A percentile compares a stretch with the other conserved stretches of the same genome.
phyloP scores from a whole-genome alignment of 306 rosid species.

The Chamaecrista fasciculata region DNA sequence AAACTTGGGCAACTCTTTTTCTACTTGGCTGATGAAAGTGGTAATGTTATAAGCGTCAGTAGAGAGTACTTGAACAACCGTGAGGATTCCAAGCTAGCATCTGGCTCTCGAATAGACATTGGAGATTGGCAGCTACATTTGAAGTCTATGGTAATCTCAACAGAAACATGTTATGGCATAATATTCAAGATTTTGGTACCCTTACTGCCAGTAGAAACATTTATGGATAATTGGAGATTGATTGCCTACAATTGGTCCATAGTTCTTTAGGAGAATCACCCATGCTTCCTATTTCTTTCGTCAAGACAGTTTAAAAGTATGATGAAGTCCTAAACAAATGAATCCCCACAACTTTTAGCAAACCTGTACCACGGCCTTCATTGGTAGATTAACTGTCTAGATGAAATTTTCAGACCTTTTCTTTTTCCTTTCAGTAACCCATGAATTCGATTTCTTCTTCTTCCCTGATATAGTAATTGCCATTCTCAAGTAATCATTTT shows the following conservation, averaged over 20 bases:
- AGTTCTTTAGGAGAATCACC: neutral
- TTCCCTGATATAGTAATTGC: constrained; percentile 6
- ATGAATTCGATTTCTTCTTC: neutral
- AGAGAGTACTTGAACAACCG: constrained; percentile 46
- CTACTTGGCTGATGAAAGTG: constrained; percentile 93
- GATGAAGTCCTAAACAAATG: neutral
- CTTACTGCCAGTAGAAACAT: constrained; percentile 5
- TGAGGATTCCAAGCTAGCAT: constrained; percentile 62
- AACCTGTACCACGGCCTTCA: constrained; percentile 16
- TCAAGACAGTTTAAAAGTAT: constrained; percentile 23
- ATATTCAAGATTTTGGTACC: constrained; percentile 11
- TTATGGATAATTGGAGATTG: constrained; percentile 24
- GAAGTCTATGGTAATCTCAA: constrained; percentile 70
- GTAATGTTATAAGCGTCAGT: constrained; percentile 51
- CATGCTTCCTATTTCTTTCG: constrained; percentile 12
- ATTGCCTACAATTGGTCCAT: constrained; percentile 13
- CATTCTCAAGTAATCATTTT: constrained; percentile 18
- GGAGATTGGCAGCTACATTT: constrained; percentile 96
- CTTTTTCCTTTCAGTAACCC: neutral
- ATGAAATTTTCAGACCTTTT: neutral
- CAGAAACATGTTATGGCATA: constrained; percentile 16
- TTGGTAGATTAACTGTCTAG: constrained; percentile 3
- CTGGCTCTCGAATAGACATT: constrained; percentile 74
- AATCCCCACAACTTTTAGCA: constrained; percentile 16
- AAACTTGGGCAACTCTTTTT: constrained; percentile 71